Evolutionary conservation across 805 yeast species (phyloP).

Genomic region (Kluyveromyces aestuarii): DNA sequence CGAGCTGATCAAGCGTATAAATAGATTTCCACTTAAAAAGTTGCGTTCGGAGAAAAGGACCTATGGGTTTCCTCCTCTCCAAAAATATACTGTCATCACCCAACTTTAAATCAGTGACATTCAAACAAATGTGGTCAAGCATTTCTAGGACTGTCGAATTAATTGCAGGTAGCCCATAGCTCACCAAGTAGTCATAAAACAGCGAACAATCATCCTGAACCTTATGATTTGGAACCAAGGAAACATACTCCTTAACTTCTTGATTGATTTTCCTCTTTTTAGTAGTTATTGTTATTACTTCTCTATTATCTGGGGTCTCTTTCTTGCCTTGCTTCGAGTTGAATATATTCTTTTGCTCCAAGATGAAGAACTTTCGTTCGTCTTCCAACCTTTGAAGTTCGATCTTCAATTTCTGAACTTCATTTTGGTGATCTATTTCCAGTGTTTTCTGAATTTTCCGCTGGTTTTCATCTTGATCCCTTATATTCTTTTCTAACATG

Average conservation of each 20-base stretch:
- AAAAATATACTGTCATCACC: not conserved
- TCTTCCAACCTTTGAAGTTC: slow-evolving; percentile 39
- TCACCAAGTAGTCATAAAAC: slow-evolving; percentile 19
- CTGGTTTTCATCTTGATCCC: slow-evolving; percentile 26
- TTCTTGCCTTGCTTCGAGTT: slow-evolving; percentile 1
- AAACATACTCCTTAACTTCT: not conserved
- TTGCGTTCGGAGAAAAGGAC: not conserved
- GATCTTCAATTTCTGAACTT: slow-evolving; percentile 33
- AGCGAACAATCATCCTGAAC: slow-evolving; percentile 17
- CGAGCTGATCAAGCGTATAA: slow-evolving; percentile 15
- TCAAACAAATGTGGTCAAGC: slow-evolving; percentile 14
- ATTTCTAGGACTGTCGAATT: slow-evolving; percentile 22
- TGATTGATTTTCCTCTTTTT: slow-evolving; percentile 9
- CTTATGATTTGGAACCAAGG: slow-evolving; percentile 9
- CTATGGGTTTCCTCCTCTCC: not conserved
- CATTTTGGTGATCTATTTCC: slow-evolving; percentile 17
- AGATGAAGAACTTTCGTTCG: slow-evolving; percentile 45
- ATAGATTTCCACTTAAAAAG: slow-evolving; percentile 1
- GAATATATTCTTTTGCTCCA: slow-evolving; percentile 33
- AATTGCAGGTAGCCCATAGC: slow-evolving; percentile 17
- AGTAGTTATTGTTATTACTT: not conserved
- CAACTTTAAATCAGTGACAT: not conserved
- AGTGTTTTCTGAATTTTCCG: slow-evolving; percentile 22
- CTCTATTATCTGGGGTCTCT: not conserved
- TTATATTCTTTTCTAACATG: slow-evolving; percentile 28